Evolutionary conservation across 2,329 filamentous ascomycete species (phyloP).

Genomic region (Xylariaceae sp.): DNA sequence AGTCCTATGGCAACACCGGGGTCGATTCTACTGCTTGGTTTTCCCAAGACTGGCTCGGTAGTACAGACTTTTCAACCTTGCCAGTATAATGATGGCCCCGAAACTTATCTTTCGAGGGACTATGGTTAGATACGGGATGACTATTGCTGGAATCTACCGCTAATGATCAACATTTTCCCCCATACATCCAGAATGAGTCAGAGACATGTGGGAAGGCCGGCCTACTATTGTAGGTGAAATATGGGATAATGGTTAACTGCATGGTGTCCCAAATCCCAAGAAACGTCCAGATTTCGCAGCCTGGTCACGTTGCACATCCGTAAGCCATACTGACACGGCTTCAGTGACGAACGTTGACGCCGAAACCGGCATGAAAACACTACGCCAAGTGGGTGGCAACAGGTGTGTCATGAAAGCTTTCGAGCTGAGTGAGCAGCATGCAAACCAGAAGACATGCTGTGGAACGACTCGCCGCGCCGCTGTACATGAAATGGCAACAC

Average conservation of each 20-base stretch:
- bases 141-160: background rate
- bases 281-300: background rate
- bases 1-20: slow-evolving; percentile 38
- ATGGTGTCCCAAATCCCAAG: background rate
- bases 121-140: background rate
- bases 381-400: background rate
- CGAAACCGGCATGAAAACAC: background rate
- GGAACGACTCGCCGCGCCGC: background rate
- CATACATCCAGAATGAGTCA: background rate
- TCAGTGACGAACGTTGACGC: background rate
- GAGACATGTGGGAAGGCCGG: background rate
- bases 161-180: background rate
- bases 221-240: background rate
- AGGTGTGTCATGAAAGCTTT: background rate
- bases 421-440: background rate
- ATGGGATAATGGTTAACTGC: background rate
- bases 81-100: slow-evolving; percentile 21
- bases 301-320: background rate
- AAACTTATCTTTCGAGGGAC: background rate
- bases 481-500: background rate
- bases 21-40: slow-evolving; percentile 32
- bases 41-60: slow-evolving; percentile 31
- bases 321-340: background rate
- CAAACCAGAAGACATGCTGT: background rate
- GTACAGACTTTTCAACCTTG: slow-evolving; percentile 28